A percentile compares a stretch with the other conserved stretches of the same genome.
These are phyloP conservation scores for Terana coerulea DNA, from an alignment of 768 basidiomycete genomes.

Conservation along the genomic window DNA sequence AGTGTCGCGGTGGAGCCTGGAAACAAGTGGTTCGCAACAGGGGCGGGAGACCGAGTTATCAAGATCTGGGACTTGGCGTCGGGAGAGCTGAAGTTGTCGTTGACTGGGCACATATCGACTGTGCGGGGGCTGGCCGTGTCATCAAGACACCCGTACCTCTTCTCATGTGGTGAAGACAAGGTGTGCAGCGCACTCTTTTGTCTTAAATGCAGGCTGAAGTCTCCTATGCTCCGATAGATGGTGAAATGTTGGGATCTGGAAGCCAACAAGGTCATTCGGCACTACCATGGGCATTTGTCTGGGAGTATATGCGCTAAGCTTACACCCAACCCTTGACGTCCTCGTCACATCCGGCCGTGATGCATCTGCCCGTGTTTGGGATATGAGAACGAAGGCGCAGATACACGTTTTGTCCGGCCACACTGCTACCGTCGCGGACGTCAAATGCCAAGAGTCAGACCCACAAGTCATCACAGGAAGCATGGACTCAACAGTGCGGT, in stretches of 20 bases:
- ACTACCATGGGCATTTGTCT: conserved; percentile 97
- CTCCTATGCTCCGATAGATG: conserved; percentile 62
- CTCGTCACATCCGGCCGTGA: conserved; percentile 95
- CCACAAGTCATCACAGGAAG: conserved; percentile 97
- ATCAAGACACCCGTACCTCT: conserved; percentile 91
- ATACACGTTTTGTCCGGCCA: conserved; percentile 93
- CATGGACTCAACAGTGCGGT: conserved; percentile 97
- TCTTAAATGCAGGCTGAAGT: too few relatives aligned
- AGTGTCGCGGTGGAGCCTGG: conserved; percentile 96
- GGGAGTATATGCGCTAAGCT: conserved; percentile 91
- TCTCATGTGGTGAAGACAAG: conserved; percentile 98
- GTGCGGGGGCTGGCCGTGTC: conserved; percentile 94
- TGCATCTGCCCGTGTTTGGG: conserved; percentile 97
- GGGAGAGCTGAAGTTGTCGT: conserved; percentile 93
- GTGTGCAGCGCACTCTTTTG: conserved; percentile 36
- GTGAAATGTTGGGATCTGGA: conserved; percentile 99
- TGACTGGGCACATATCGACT: conserved; percentile 97
- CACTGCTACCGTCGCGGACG: conserved; percentile 92
- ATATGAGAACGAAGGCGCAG: conserved; percentile 97
- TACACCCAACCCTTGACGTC: conserved; percentile 95
- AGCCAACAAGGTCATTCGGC: conserved; percentile 97
- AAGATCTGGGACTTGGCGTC: conserved; percentile 99
- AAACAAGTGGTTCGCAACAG: conserved; percentile 98
- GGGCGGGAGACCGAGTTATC: conserved; percentile 96
- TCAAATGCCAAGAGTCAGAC: conserved; percentile 95